Base-by-base conservation (phyloP, 2,329 filamentous ascomycete genomes). In the Cytospora paraplurivora region DNA sequence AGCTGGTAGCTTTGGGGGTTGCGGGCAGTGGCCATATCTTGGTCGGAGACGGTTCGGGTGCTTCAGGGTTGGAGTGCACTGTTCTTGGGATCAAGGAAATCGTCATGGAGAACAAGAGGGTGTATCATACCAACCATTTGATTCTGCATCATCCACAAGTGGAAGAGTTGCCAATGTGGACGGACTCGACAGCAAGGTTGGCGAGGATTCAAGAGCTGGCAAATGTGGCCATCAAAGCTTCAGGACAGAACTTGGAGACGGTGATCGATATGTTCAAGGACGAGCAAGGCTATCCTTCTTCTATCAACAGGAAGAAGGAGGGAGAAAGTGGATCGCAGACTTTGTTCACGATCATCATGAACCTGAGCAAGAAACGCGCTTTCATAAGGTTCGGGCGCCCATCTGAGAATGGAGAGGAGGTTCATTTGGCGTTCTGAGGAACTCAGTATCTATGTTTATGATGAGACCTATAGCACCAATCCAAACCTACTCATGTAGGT, bases 21-120 rank as follows among this genome's bases (percentile, higher is more conserved):
- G 66, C 66, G 1, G 66, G 64, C 3, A 64, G 61, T 37, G 64
- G 55, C 10, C 66, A 68, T 6, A 62, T 68, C 17, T 55, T 68
- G 1, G 54, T 68, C n/a, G 65, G 51, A 0, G 66, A 68, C 13
- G n/a, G n/a, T 1, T 7, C 1, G 6, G 65, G 54, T 0, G 34
- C 62, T 1, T 38, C 41, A 3, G 66, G 66, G 8, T 35, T 68
- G 7, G 66, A 68, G 59, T 68, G 62, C 11, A 66, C 64, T 12
- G 51, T 51, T 12, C 50, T 34, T 8, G 44, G 50, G 3, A 56
- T 57, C 5, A 52, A 53, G 33, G 53, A 63, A 53, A 10, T 67
- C 7, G 1, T 6, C 10, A 60, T 58, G 35, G 62, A 62, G 10
- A n/a, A 27, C 7, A 50, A 49, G 0, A 38, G 59, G 34, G 57